These are phyloP conservation scores for Cladophialophora psammophila DNA, from an alignment of 2,329 filamentous ascomycete genomes.

Conservation along the genomic window DNA sequence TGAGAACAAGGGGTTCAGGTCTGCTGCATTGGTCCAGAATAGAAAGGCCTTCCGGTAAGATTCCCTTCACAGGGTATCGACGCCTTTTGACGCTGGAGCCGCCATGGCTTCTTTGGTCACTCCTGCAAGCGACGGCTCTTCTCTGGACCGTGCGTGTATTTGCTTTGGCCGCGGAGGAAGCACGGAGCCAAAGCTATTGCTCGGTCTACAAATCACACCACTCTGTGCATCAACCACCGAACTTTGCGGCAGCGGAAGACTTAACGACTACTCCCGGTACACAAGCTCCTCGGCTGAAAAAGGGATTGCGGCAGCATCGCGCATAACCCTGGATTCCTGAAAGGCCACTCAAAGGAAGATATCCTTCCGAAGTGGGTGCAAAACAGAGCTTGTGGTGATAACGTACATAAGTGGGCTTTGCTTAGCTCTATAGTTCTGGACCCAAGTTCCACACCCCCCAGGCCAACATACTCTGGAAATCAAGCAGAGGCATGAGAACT, in stretches of 20 bases:
- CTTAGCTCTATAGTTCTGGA: neutral
- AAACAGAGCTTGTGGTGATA: neutral
- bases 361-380: neutral
- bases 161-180: conserved; percentile 6
- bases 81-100: neutral
- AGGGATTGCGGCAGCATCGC: neutral
- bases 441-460: neutral
- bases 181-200: neutral
- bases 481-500: neutral
- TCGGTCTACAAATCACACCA: neutral
- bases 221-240: neutral
- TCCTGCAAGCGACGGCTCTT: neutral
- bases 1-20: neutral
- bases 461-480: neutral
- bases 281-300: neutral
- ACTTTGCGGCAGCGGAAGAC: neutral
- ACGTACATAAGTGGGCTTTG: neutral
- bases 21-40: neutral
- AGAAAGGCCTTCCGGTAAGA: neutral
- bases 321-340: neutral
- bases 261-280: neutral
- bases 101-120: neutral
- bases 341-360: neutral
- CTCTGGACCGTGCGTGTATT: neutral
- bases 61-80: neutral